Base-by-base conservation (phyloP, 139 green algal species). In the Chlamydomonas eustigma region DNA sequence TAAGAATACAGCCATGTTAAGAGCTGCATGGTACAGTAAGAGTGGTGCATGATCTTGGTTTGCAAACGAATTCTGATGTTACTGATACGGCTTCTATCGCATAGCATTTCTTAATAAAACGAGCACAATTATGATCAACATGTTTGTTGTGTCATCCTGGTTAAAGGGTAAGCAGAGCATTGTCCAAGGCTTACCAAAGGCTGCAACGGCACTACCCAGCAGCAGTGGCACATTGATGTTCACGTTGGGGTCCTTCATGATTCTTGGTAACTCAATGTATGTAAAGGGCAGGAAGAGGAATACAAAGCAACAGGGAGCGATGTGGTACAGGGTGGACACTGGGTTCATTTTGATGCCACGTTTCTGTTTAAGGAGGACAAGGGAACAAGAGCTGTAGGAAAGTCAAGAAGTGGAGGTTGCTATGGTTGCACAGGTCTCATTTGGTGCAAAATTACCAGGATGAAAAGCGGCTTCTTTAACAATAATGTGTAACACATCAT, bases 1-100 rank as follows among this genome's bases (percentile, higher is more conserved):
- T 79, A 97, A 77, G 82, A 96, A 97, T 0, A 96, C 88, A 0
- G 89, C 79, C 81, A 97, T 91, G 86, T 98, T 98, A 2, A 98
- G 88, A 0, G 80, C 85, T 88, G 79, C 37, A 63, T 38, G 50
- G 18, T 12, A 52, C 44, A 58, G 44, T 12, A 58, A 58, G 18
- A 33, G 28, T 39, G 51, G n/a, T n/a, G n/a, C n/a, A n/a, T n/a
- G n/a, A n/a, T n/a, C n/a, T n/a, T n/a, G n/a, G n/a, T n/a, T n/a
- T n/a, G n/a, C n/a, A n/a, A n/a, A n/a, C n/a, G n/a, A n/a, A n/a
- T n/a, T n/a, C n/a, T n/a, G n/a, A n/a, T n/a, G n/a, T n/a, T n/a
- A n/a, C n/a, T n/a, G n/a, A n/a, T n/a, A n/a, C n/a, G n/a, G n/a
- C n/a, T n/a, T n/a, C n/a, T n/a, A n/a, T n/a, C n/a, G n/a, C n/a